Base-by-base conservation (phyloP, 352 stramenopile genomes). In the Globisporangium polare region DNA sequence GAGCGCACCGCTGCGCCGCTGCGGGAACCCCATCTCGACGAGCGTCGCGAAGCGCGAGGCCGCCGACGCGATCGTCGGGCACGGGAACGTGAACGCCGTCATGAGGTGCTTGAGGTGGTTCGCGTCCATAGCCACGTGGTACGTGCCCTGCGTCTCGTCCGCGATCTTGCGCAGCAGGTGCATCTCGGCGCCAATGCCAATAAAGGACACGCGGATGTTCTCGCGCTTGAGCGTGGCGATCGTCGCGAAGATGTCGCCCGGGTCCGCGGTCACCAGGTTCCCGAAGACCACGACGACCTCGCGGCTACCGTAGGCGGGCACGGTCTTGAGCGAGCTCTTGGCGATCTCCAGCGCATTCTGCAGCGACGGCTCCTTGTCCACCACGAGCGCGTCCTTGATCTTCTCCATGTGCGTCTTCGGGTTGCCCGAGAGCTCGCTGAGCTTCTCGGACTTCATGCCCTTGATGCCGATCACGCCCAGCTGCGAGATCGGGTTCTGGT, bases 171-270 rank as follows among this genome's bases (percentile, higher is more conserved):
- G 80, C 56, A 94, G 67, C 62, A 95, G 63, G 53, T 90, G 82
- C 83, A 99, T 92, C 77, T 99, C 97, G 2, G 97, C 96, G 22
- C 90, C 83, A 24, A 99, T 86, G 17, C 94, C 91, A 27, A 99
- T 87, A 45, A 98, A 95, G 4, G 87, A 98, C 29, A 97, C 90
- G 50, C 94, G 85, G 57, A 99, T 90, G 37, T 94, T 90, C 45
- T 96, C 86, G 24, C 82, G 67, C 70, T 97, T 88, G 22, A 99
- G 77, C 53, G 86, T 75, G 7, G 94, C 83, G 18, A 99, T 83
- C 18, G 89, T 97, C 55, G 91, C 75, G 73, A 98, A 92, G 50
- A 99, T 97, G 73, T 99, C 89, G 39, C 96, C 95, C 5, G 97
- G 96, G 75, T 99, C 97, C 46, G 93, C 97, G 2, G 96, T 98